phyloP scores from a whole-genome alignment of 805 yeast species.

The Candida wancherniae region DNA sequence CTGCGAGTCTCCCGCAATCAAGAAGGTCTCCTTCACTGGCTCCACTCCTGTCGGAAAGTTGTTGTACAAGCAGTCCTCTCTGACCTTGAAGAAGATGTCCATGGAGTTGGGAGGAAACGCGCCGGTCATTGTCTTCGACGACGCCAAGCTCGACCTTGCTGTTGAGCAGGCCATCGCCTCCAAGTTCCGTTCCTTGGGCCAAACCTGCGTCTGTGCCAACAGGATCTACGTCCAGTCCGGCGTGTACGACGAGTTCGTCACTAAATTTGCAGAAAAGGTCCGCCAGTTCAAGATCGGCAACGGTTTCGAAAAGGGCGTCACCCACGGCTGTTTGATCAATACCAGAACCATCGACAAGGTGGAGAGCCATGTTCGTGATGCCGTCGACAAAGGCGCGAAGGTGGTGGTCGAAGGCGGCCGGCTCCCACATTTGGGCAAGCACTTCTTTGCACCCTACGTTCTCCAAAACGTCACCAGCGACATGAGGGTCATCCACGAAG shows the following conservation, averaged over 20 bases:
- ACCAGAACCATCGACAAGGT: slow-evolving; percentile 48
- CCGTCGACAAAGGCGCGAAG: slow-evolving; percentile 50
- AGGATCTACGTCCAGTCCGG: slow-evolving; percentile 61
- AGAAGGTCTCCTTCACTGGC: slow-evolving; percentile 74
- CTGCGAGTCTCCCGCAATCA: slow-evolving; percentile 49
- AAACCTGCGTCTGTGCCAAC: slow-evolving; percentile 79
- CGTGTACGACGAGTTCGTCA: slow-evolving; percentile 59
- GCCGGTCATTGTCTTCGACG: slow-evolving; percentile 70
- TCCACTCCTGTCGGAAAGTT: slow-evolving; percentile 70
- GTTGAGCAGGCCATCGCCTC: slow-evolving; percentile 60
- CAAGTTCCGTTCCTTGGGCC: slow-evolving; percentile 75
- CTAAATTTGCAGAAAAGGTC: slow-evolving; percentile 45
- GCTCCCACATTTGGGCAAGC: slow-evolving; percentile 43
- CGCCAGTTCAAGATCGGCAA: slow-evolving; percentile 43
- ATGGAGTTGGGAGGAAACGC: slow-evolving; percentile 82
- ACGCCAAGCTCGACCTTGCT: slow-evolving; percentile 64
- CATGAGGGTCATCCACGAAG: slow-evolving; percentile 50
- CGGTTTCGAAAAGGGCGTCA: slow-evolving; percentile 47
- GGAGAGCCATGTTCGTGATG: slow-evolving; percentile 50
- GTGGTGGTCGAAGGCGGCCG: slow-evolving; percentile 50
- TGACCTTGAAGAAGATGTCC: slow-evolving; percentile 64
- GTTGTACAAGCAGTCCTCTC: slow-evolving; percentile 55
- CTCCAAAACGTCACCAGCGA: slow-evolving; percentile 47
- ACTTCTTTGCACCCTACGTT: slow-evolving; percentile 53
- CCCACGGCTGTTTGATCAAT: slow-evolving; percentile 58